These are phyloP conservation scores for Lactarius hatsudake DNA, from an alignment of 768 basidiomycete genomes.

Conservation along the genomic window DNA sequence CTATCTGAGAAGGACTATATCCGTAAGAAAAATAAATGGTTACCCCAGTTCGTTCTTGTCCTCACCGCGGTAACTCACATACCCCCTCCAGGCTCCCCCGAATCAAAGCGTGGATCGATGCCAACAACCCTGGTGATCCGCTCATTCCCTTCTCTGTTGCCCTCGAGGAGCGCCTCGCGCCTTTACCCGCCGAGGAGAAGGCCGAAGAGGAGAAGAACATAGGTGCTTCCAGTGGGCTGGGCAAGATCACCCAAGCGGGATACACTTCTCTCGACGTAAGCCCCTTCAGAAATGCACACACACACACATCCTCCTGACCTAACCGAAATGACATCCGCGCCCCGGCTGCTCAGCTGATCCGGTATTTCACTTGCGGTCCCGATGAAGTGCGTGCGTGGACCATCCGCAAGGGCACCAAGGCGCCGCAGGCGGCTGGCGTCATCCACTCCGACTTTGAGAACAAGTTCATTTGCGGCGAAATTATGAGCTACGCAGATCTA, in stretches of 20 bases:
- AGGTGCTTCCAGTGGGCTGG: slow-evolving; percentile 72
- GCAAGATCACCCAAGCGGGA: slow-evolving; percentile 94
- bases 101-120: slow-evolving; percentile 98
- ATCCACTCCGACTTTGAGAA: slow-evolving; percentile 99
- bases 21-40: slow-evolving; percentile 99
- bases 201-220: slow-evolving; percentile 65
- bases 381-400: slow-evolving; percentile 99
- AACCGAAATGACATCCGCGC: background rate
- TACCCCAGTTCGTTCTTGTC: slow-evolving; percentile 13
- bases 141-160: slow-evolving; percentile 97
- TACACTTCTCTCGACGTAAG: slow-evolving; percentile 81
- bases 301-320: background rate
- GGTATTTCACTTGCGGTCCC: slow-evolving; percentile 97
- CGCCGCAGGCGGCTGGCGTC: slow-evolving; percentile 96
- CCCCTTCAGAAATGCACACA: slow-evolving; percentile 17
- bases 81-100: slow-evolving; percentile 68
- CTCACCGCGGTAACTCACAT: background rate
- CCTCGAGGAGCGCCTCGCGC: slow-evolving; percentile 83
- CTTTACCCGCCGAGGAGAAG: slow-evolving; percentile 63
- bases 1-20: slow-evolving; percentile 91
- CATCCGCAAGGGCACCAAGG: slow-evolving; percentile 88
- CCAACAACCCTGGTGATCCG: slow-evolving; percentile 91
- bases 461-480: slow-evolving; percentile 97
- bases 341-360: slow-evolving; percentile 60
- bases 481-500: slow-evolving; percentile 89